Evolutionary conservation across 306 rosid genomes (phyloP), one percentile per base, ranked within the genome.

Genomic region (Sechiopsis laciniata): DNA sequence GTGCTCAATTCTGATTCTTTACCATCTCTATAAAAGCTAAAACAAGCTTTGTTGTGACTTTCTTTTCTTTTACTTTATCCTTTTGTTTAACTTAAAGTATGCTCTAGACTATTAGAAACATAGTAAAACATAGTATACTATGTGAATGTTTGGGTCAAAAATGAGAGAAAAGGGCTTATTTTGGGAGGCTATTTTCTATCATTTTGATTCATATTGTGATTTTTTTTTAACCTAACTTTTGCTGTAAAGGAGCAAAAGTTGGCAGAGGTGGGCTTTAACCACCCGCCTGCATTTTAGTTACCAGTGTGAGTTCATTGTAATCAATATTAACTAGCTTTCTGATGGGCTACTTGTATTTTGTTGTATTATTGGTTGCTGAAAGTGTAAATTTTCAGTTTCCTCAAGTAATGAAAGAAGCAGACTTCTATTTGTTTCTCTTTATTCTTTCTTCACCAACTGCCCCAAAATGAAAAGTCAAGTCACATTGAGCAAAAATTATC

Each of bases 231-330:
- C 80, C 78, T 69, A 37, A 71, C 78, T 79, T 76, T 74, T 81
- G 85, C 77, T 68, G 77, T 74, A 53, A 37, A 6, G 8, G 0
- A 84, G 72, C 52, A 59, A 77, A 72, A 64, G 80, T 65, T 70
- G 75, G 88, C 90, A 62, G 90, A 74, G 96, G 98, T 86, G 97
- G 93, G 73, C 74, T 54, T 20, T 81, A 50, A 87, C 91, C 84
- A 91, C 99, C 99, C 97, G 89, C 99, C 85, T 71, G 59, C 58
- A 21, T 50, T 22, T 69, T 42, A 40, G 29, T 57, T 85, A 37
- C 83, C 74, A 54, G 74, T 61, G 71, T 55, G 72, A 9, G 19
- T 35, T 53, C 12, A 22, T 17, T 71, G 42, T 69, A 51, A 51
- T 68, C 73, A 46, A 6, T 37, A 46, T 48, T 68, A 19, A 59